These are phyloP conservation scores for Cladosporium austrohemisphaericum DNA, from an alignment of 2,329 filamentous ascomycete genomes.

Conservation along the genomic window DNA sequence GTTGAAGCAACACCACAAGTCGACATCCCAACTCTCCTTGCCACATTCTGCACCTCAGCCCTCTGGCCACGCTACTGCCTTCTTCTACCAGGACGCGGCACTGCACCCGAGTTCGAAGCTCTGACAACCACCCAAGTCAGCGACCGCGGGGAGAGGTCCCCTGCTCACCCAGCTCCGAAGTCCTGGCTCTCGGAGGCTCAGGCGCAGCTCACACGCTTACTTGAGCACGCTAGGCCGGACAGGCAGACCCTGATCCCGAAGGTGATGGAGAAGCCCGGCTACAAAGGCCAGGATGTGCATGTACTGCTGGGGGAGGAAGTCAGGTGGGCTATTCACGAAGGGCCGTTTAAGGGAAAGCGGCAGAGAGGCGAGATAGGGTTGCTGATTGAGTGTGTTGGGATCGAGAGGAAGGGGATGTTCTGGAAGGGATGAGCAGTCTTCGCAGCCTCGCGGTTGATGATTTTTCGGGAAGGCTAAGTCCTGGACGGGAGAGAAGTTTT, in stretches of 20 bases:
- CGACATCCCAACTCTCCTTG: not conserved
- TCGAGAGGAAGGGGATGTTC: not conserved
- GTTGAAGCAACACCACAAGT: not conserved
- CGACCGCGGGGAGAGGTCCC: not conserved
- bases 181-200: not conserved
- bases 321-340: not conserved
- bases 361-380: not conserved
- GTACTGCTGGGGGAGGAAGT: not conserved
- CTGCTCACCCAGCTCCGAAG: not conserved
- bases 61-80: conserved; percentile 12
- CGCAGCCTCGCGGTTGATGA: no score
- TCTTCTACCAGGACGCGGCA: not conserved
- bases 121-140: not conserved
- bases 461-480: no score
- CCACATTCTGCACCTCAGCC: not conserved
- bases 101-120: not conserved
- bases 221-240: not conserved
- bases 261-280: not conserved
- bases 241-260: not conserved
- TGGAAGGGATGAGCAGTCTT: not conserved
- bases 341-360: not conserved
- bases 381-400: conserved; percentile 2
- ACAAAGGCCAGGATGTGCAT: not conserved
- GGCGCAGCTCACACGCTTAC: not conserved
- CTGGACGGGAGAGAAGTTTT: no score